A percentile compares a stretch with the other conserved stretches of the same genome.
Evolutionary conservation across 1,284 basidiomycete genomes (phyloP).

Genomic region (Peniophora sp.): DNA sequence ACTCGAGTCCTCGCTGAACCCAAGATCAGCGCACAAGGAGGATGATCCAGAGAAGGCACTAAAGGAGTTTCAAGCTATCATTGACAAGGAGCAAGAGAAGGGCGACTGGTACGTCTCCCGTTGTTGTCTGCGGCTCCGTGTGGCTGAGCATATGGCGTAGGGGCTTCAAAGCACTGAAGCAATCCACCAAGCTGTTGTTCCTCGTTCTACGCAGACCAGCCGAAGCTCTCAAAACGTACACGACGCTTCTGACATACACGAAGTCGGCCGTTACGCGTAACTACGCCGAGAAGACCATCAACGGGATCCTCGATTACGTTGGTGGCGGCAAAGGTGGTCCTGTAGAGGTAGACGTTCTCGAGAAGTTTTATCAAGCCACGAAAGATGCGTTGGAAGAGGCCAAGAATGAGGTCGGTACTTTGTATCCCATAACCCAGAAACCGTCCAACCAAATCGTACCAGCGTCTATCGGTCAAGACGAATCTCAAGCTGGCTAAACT

Average conservation of each 20-base stretch:
- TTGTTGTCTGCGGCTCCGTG: neutral
- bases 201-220: slow-evolving; percentile 70
- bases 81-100: slow-evolving; percentile 83
- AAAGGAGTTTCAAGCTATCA: slow-evolving; percentile 81
- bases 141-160: slow-evolving; percentile 30
- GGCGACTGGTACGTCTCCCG: slow-evolving; percentile 75
- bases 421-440: neutral
- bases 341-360: slow-evolving; percentile 83
- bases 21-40: slow-evolving; percentile 74
- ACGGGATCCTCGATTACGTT: slow-evolving; percentile 97
- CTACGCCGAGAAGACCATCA: slow-evolving; percentile 97
- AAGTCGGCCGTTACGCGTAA: slow-evolving; percentile 88
- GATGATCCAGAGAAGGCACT: slow-evolving; percentile 86
- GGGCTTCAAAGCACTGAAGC: slow-evolving; percentile 99
- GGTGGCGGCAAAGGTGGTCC: slow-evolving; percentile 82
- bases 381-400: slow-evolving; percentile 85
- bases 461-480: slow-evolving; percentile 92
- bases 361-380: slow-evolving; percentile 93
- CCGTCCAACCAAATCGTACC: slow-evolving; percentile 3
- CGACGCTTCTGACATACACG: slow-evolving; percentile 82
- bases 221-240: slow-evolving; percentile 85
- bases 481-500: slow-evolving; percentile 96
- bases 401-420: slow-evolving; percentile 79
- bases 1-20: neutral
- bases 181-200: slow-evolving; percentile 93